Evolutionary conservation across 106 monocot genomes (phyloP), one percentile per base, ranked within the genome.

Genomic region (Chionographis japonica): DNA sequence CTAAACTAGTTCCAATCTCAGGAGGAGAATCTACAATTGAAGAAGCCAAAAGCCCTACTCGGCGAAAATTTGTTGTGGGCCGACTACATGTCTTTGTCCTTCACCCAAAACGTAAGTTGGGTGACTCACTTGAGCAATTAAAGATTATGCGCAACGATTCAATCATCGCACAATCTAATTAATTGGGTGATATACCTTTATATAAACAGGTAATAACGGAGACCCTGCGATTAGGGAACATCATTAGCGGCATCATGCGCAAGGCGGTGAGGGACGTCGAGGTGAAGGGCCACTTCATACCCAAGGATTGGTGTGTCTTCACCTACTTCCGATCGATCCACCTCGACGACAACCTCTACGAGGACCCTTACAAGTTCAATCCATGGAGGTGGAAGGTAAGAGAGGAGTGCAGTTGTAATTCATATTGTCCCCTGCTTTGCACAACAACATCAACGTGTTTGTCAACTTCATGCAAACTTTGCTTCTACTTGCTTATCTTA

Each of bases 361-460:
- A 75, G 3, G 86, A 95, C 8, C 81, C 95, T 8, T 63, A 84
- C 75, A 63, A 68, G 61, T 95, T 95, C 76, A 83, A 88, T 70
- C 95, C 95, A 58, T 95, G 95, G 95, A 76, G 95, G 61, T 95
- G 95, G 95, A 91, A 95, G 88, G 94, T 91, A 67, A 62, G 65
- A 49, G 27, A 27, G 27, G 27, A 27, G 27, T 27, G 27, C 27
- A 27, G 27, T 27, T 27, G 27, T 41, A 27, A 0, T 27, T 10
- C 12, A 40, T 17, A 15, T 40, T 63, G 40, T 17, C 63, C 63
- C 63, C 41, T 40, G 16, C 63, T 27, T 65, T 52, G n/a, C 14
- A 7, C 11, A 27, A 27, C 27, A 27, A 27, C 27, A 27, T 27
- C 27, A 15, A 38, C 12, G 12, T 55, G 56, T 15, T 68, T 68